Base-by-base conservation (phyloP, 306 rosid genomes). In the cucumber (Cucumis sativus) region DNA sequence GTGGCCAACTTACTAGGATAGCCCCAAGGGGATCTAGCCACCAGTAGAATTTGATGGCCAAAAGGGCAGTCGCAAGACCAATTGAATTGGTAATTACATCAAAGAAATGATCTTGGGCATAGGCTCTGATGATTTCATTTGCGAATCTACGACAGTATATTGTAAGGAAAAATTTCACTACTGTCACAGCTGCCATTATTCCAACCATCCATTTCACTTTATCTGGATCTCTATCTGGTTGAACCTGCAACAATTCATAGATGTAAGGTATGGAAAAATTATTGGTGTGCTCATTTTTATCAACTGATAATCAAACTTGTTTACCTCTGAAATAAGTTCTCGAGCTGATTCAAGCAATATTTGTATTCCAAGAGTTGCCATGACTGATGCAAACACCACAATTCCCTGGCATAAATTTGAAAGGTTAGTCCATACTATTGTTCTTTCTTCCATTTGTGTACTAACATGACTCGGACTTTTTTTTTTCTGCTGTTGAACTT, bases 1-100 rank as follows among this genome's bases (percentile, higher is more conserved):
- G 72, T 54, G 17, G 63, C 40, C 59, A 40, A 86, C 86, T 45
- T 82, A 90, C 98, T 77, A 90, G 13, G 39, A 92, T 81, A 49
- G 97, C 98, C 6, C 98, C 98, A 28, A 85, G 30, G 41, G 97
- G 97, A 56, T 95, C 97, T 45, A 95, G 82, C 98, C 97, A 95
- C 97, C 98, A 92, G 78, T 81, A 92, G 80, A 84, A 92, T 60
- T 45, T 83, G 92, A 92, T 88, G 61, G 98, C 97, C 40, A 95
- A 73, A 40, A 92, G 88, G 18, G 98, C 92, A 0, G 96, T 66
- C 40, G 86, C 93, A 2, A 95, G 82, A 54, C 97, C 97, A 56
- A 95, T 83, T 54, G 93, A 84, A 71, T 92, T 92, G 58, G 97
- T 95, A 15, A 95, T 84, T 79, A 95, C 97, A 81, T 95, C 97